These are phyloP conservation scores for Flaveria robusta DNA, from an alignment of 129 eudicot genomes.

Conservation along the genomic window DNA sequence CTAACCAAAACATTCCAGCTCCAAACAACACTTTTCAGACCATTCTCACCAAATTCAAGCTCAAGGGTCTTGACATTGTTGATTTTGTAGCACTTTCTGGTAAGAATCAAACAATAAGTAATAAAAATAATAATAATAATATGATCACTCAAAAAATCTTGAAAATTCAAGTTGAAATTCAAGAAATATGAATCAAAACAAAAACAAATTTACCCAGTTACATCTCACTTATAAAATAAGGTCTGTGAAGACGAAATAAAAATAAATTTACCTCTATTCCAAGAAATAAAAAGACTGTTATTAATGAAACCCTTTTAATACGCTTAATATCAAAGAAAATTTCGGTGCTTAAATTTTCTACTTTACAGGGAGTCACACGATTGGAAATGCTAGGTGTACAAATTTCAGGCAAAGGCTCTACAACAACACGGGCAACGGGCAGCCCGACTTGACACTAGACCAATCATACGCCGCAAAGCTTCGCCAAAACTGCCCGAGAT, in stretches of 20 bases:
- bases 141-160: background rate
- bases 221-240: too few species aligned
- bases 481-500: constrained; percentile 37
- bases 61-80: constrained; percentile 47
- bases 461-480: constrained; percentile 37
- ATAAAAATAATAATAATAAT: background rate
- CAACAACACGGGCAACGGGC: constrained; percentile 35
- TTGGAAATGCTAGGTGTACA: constrained; percentile 37
- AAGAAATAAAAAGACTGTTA: too few species aligned
- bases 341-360: constrained; percentile 5
- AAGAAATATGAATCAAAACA: background rate
- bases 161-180: background rate
- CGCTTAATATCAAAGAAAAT: constrained; percentile 1
- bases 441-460: constrained; percentile 38
- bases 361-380: constrained; percentile 38
- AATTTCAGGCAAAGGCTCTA: constrained; percentile 31
- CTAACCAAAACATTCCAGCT: constrained; percentile 57
- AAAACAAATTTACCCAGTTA: too few species aligned
- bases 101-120: background rate
- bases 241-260: too few species aligned
- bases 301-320: too few species aligned
- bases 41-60: constrained; percentile 51
- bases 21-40: constrained; percentile 59
- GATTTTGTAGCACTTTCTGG: constrained; percentile 45
- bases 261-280: too few species aligned